These are phyloP conservation scores for Collybia sordida DNA, from an alignment of 768 basidiomycete genomes.

Conservation along the genomic window DNA sequence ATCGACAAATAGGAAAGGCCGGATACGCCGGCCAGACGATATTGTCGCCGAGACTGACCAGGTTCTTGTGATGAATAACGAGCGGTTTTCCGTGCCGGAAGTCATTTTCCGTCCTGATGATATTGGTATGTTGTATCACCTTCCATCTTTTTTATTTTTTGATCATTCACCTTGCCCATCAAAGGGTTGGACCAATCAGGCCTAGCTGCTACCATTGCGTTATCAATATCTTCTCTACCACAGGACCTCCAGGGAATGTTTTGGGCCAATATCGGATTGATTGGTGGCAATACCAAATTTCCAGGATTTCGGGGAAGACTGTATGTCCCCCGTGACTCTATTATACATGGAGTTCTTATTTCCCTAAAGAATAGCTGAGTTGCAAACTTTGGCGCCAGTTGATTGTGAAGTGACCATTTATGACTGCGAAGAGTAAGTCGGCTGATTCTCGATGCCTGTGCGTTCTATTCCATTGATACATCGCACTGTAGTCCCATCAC, in stretches of 20 bases:
- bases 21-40: slow-evolving; percentile 53
- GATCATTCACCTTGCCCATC: slow-evolving; percentile 20
- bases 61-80: slow-evolving; percentile 85
- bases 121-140: slow-evolving; percentile 58
- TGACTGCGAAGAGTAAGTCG: slow-evolving; percentile 69
- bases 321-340: slow-evolving; percentile 45
- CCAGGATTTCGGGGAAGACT: slow-evolving; percentile 73
- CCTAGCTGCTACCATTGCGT: slow-evolving; percentile 70
- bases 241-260: slow-evolving; percentile 88
- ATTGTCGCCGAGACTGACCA: slow-evolving; percentile 56
- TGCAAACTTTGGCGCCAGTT: slow-evolving; percentile 79
- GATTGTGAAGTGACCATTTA: slow-evolving; percentile 76
- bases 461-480: slow-evolving; percentile 8
- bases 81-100: slow-evolving; percentile 92
- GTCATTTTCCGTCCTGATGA: slow-evolving; percentile 87
- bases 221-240: slow-evolving; percentile 75
- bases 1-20: slow-evolving; percentile 61
- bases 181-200: slow-evolving; percentile 81
- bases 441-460: slow-evolving; percentile 7
- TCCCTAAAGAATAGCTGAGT: slow-evolving; percentile 60
- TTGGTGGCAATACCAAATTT: slow-evolving; percentile 82
- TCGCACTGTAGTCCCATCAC: slow-evolving; percentile 52
- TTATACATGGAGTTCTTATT: neutral
- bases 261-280: slow-evolving; percentile 90
- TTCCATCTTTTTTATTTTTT: slow-evolving; percentile 9